Percentiles rank a stretch among this genome's conserved stretches.
Conservation (phyloP, 768 basidiomycete genomes). For the Austroboletus eburneus region DNA sequence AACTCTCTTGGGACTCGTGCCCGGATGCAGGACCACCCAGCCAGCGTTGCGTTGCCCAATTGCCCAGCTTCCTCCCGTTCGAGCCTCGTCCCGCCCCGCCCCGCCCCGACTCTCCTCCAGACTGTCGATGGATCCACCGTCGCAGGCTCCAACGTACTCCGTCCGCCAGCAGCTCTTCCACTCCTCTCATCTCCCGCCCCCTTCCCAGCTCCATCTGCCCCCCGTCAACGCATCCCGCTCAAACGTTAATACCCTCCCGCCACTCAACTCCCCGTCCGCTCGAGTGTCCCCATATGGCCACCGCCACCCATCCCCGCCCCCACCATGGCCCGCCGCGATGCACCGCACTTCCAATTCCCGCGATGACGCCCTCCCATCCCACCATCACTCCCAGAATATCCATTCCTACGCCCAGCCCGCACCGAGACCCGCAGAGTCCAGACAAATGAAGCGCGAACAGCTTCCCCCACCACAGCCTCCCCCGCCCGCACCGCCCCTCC, state of each 20-base stretch:
- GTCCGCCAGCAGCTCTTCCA: constrained; percentile 37
- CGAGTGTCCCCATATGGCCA: constrained; percentile 23
- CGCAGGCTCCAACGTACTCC: constrained; percentile 28
- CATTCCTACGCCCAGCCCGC: constrained; percentile 22
- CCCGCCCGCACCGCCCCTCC: constrained; percentile 16
- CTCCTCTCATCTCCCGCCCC: constrained; percentile 42
- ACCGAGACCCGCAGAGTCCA: constrained; percentile 17
- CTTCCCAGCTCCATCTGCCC: constrained; percentile 38
- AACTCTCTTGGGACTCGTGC: constrained; percentile 19
- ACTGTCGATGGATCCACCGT: constrained; percentile 24
- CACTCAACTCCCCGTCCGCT: constrained; percentile 31
- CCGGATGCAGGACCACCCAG: constrained; percentile 6
- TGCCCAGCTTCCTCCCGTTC: neutral
- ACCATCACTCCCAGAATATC: constrained; percentile 13
- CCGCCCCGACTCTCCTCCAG: neutral
- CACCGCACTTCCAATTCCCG: constrained; percentile 39
- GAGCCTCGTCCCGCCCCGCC: constrained; percentile 11
- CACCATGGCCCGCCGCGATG: constrained; percentile 23
- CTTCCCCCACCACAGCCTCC: constrained; percentile 23
- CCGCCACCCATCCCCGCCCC: constrained; percentile 28
- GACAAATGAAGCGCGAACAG: constrained; percentile 30
- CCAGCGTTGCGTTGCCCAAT: constrained; percentile 5
- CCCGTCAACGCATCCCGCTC: constrained; percentile 34
- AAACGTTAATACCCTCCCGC: constrained; percentile 38
- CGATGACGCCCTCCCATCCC: constrained; percentile 36